Conservation (phyloP, 2,329 filamentous ascomycete species). For the Pseudogymnoascus sp. region DNA sequence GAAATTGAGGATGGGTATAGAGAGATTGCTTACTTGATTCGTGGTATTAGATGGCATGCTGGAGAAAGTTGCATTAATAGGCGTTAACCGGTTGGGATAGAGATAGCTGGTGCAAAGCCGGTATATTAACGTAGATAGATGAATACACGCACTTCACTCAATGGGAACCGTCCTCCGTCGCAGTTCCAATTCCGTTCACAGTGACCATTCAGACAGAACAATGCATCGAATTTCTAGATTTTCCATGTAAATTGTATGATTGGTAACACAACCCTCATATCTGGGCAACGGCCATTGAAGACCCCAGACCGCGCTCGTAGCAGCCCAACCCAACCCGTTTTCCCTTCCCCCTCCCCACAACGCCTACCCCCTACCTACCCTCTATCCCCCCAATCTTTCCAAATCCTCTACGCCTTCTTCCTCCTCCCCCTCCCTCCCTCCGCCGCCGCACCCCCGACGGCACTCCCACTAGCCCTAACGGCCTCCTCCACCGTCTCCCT, state of each 20-base stretch:
- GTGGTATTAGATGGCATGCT: not conserved
- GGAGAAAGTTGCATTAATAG: not conserved
- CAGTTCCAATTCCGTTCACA: no score
- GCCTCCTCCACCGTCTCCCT: conserved; percentile 18
- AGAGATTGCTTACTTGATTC: no score
- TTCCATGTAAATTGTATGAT: not conserved
- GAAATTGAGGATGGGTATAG: not conserved
- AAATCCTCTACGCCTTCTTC: conserved; percentile 20
- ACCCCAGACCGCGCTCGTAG: no score
- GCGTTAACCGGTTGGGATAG: not conserved
- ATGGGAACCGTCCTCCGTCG: not conserved
- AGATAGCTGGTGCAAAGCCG: not conserved
- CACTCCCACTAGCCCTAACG: conserved; percentile 13
- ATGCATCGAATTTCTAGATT: no score
- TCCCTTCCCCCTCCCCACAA: not conserved
- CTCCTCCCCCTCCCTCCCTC: conserved; percentile 21
- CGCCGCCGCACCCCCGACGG: conserved; percentile 12
- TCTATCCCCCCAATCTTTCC: no score
- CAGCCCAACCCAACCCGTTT: not conserved
- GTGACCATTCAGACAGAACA: no score
- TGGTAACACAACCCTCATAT: not conserved
- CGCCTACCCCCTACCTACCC: not conserved
- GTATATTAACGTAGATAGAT: not conserved
- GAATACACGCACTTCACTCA: not conserved
- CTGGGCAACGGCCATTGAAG: not conserved